Base-by-base conservation (phyloP, 108 stramenopile genomes). In the Cyclotella baltica region DNA sequence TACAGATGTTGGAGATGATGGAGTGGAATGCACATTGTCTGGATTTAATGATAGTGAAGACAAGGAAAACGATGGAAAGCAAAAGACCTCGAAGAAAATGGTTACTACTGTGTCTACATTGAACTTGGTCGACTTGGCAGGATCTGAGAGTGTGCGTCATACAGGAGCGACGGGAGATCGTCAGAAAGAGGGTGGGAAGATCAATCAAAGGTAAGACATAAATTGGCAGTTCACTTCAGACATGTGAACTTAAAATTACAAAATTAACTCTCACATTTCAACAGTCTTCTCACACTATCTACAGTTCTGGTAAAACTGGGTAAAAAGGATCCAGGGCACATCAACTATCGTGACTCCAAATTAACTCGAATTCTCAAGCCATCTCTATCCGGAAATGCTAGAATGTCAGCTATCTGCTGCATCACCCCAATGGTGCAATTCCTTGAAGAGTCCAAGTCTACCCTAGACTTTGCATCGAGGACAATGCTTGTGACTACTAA, bases 401-500 rank as follows among this genome's bases (percentile, higher is more conserved):
- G 91, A 37, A 93, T 95, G 90, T 84, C 89, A 11, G 81, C 90
- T 1, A 86, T 93, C 68, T 95, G 92, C 59, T 95, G 94, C 62
- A 97, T 97, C 52, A 98, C 96, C 18, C 98, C 99, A 1, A 96
- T 97, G 3, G 95, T 97, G 66, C 93, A 98, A 70, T 99, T 98
- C 77, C 85, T 97, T 57, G 98, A 99, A 74, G 99, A 99, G 72
- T 99, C 98, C 28, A 87, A 98, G 43, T 97, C 96, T 0, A 99
- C 99, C 8, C 86, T 99, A 9, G 93, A 94, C 65, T 99, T 99
- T 83, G 99, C 99, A 0, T 93, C 98, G 4, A 89, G 99, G 31
- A 99, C 99, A 27, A 99, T 99, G 90, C 94, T 98, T 52, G 99
- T 99, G 70, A 99, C 99, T 83, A 99, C 99, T 52, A 98, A 98